phyloP scores from a whole-genome alignment of 106 monocot genomes.

The Amphibolis antarctica region DNA sequence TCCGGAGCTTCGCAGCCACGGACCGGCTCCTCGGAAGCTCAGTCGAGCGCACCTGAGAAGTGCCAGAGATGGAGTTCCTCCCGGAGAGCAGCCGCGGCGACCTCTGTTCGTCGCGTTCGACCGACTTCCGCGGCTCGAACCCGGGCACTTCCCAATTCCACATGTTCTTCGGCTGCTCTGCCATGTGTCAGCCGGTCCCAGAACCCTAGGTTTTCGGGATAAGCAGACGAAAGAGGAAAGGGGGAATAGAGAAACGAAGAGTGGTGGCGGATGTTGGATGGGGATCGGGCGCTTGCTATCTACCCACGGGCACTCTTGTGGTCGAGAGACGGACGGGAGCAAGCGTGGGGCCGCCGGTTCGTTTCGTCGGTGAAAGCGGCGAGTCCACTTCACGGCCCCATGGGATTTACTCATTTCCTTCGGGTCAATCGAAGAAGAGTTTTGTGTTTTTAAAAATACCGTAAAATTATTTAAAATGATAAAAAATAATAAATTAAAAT shows the following conservation, averaged over 20 bases:
- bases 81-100: slow-evolving; percentile 7
- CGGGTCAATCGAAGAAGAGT: too few species aligned
- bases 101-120: slow-evolving; percentile 25
- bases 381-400: too few species aligned
- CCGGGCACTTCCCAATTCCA: slow-evolving; percentile 93
- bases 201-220: not conserved
- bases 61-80: slow-evolving; percentile 39
- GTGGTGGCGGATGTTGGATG: not conserved
- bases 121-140: slow-evolving; percentile 52
- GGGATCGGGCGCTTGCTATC: slow-evolving; percentile 5
- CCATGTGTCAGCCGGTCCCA: not conserved
- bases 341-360: too few species aligned
- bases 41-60: slow-evolving; percentile 4
- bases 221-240: not conserved
- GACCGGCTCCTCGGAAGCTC: slow-evolving; percentile 19
- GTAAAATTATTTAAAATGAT: too few species aligned
- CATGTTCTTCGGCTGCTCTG: slow-evolving; percentile 48
- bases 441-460: too few species aligned
- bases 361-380: too few species aligned
- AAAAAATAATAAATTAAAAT: too few species aligned
- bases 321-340: not conserved
- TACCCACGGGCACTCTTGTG: not conserved
- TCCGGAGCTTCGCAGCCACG: slow-evolving; percentile 35
- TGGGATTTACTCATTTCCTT: too few species aligned
- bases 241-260: not conserved